phyloP scores from a whole-genome alignment of 257 asterid species.

The Petrea volubilis region DNA sequence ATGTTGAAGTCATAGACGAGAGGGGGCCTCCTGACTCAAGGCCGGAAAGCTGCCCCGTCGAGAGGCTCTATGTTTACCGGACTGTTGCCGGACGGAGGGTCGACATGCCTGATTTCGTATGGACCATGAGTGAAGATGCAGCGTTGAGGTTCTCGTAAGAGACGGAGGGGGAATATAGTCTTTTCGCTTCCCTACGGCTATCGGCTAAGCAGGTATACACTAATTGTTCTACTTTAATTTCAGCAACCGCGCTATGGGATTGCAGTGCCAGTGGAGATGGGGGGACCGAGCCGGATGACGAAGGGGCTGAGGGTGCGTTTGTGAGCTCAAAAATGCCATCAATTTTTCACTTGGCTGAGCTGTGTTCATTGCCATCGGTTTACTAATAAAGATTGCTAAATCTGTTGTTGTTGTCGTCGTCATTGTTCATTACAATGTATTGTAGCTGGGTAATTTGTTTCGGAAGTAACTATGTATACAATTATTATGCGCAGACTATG shows the following conservation, averaged over 20 bases:
- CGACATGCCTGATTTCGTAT: constrained; percentile 86
- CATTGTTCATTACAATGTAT: constrained; percentile 28
- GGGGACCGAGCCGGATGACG: constrained; percentile 9
- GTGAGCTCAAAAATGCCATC: constrained; percentile 55
- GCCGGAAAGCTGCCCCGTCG: constrained; percentile 75
- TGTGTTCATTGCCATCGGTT: constrained; percentile 31
- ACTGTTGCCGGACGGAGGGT: constrained; percentile 79
- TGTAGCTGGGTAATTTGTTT: constrained; percentile 6
- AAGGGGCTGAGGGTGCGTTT: constrained; percentile 2
- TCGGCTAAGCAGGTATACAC: constrained; percentile 43
- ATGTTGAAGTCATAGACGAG: constrained; percentile 94
- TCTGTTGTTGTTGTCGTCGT: constrained; percentile 14
- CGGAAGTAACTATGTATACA: constrained; percentile 32
- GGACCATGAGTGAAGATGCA: constrained; percentile 69
- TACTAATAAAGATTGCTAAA: constrained; percentile 35
- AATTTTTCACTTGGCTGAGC: constrained; percentile 63
- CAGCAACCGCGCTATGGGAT: constrained; percentile 32
- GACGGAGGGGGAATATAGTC: neutral
- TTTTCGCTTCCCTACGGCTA: neutral
- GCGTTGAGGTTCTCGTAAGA: constrained; percentile 36
- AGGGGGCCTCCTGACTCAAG: constrained; percentile 76
- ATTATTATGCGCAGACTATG: constrained; percentile 25
- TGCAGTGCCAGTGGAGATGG: constrained; percentile 41
- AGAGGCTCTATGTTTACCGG: constrained; percentile 77
- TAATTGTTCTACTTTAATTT: constrained; percentile 31